phyloP scores from a whole-genome alignment of 805 yeast species.

The Ogataea glucozyma region DNA sequence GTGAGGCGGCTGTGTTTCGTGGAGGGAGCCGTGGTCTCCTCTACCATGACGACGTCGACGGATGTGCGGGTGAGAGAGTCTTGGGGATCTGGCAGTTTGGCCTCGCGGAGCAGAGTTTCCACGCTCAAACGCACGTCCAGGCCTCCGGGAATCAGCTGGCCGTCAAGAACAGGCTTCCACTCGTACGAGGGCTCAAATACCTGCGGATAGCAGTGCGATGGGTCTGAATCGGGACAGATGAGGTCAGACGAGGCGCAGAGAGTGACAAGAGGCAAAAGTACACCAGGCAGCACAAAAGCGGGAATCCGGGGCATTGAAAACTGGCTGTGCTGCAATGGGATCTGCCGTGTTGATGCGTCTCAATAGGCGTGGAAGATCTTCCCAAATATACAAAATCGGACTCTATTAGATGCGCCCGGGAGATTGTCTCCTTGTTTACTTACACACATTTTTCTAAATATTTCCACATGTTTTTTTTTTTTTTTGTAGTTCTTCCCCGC shows the following conservation, averaged over 20 bases:
- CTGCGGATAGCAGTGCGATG: constrained; percentile 60
- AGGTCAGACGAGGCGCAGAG: constrained; percentile 18
- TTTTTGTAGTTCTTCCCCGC: background rate
- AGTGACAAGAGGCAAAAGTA: too few species aligned
- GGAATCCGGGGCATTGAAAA: too few species aligned
- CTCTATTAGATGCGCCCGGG: too few species aligned
- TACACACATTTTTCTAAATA: background rate
- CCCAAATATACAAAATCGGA: too few species aligned
- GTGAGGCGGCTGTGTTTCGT: constrained; percentile 1
- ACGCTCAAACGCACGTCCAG: constrained; percentile 72
- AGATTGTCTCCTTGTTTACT: background rate
- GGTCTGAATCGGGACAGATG: constrained; percentile 45
- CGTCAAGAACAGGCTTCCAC: constrained; percentile 70
- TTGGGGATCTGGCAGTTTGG: constrained; percentile 50
- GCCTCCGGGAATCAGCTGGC: constrained; percentile 82
- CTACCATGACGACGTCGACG: constrained; percentile 10
- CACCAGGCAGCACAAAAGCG: too few species aligned
- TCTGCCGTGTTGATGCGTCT: too few species aligned
- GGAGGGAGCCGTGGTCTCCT: background rate
- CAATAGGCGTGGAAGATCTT: too few species aligned
- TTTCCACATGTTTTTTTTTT: background rate
- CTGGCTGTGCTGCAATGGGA: too few species aligned
- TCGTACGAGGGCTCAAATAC: constrained; percentile 61
- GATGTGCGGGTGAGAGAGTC: constrained; percentile 13
- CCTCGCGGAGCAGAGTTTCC: constrained; percentile 70